Conservation (phyloP, 306 rosid genomes). For the Medicago arabica region DNA sequence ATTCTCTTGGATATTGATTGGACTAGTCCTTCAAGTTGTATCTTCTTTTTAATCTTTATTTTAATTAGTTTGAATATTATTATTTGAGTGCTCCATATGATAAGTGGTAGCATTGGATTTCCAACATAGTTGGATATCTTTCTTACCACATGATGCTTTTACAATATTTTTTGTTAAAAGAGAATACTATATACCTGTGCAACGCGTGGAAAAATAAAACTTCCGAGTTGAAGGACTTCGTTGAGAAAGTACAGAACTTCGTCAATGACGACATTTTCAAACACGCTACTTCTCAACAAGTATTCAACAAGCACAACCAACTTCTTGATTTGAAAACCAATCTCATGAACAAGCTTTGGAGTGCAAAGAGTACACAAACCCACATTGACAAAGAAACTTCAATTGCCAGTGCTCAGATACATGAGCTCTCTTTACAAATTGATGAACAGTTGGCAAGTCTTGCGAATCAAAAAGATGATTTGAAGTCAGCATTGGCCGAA, state of each 20-base stretch:
- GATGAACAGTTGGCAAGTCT: not conserved
- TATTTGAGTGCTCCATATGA: too few relatives aligned
- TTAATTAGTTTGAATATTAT: too few relatives aligned
- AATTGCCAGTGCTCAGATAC: not conserved
- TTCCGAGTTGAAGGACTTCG: not conserved
- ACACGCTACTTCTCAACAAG: not conserved
- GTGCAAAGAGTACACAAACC: conserved; percentile 3
- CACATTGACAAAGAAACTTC: not conserved
- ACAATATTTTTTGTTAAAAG: too few relatives aligned
- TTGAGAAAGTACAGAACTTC: not conserved
- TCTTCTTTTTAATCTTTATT: too few relatives aligned
- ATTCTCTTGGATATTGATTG: too few relatives aligned
- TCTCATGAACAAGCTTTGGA: conserved; percentile 9
- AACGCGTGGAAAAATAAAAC: not conserved
- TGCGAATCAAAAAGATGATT: not conserved
- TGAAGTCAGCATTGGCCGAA: not conserved
- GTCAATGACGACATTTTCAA: not conserved
- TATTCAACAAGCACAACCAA: not conserved
- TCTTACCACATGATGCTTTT: too few relatives aligned
- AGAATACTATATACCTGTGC: too few relatives aligned
- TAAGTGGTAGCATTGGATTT: too few relatives aligned
- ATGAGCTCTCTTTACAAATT: not conserved
- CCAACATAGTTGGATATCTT: too few relatives aligned
- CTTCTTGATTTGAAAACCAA: not conserved
- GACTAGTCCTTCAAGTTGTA: too few relatives aligned